Evolutionary conservation across 305 asterid genomes (phyloP).

Genomic region (Rubia occidens): DNA sequence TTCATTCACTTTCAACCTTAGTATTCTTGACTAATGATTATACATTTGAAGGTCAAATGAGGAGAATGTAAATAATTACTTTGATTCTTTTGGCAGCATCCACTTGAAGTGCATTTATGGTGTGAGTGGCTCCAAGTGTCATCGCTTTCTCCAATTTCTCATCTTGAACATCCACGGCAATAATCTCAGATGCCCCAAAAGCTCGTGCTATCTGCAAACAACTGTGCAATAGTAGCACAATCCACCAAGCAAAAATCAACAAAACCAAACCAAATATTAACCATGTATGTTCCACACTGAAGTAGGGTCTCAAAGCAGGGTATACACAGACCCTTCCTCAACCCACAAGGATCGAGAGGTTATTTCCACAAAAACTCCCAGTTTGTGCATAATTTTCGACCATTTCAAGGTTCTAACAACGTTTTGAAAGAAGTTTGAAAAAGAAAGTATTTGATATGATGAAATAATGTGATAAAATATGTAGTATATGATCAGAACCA

Average conservation of each 20-base stretch:
- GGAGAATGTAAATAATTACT: conserved; percentile 28
- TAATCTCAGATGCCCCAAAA: conserved; percentile 92
- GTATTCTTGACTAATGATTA: not conserved
- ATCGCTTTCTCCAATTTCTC: conserved; percentile 83
- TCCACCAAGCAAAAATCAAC: not conserved
- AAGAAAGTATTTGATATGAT: no score
- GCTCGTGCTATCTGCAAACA: conserved; percentile 97
- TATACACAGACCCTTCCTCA: not conserved
- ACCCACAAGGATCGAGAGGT: not conserved
- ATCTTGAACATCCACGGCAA: conserved; percentile 91
- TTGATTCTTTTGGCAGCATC: conserved; percentile 64
- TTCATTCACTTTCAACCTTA: not conserved
- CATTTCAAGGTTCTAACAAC: not conserved
- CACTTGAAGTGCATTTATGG: conserved; percentile 62
- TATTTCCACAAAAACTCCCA: not conserved
- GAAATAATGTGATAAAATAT: no score
- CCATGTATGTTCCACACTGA: no score
- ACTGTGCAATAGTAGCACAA: conserved; percentile 38
- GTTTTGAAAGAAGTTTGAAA: not conserved
- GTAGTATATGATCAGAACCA: not conserved
- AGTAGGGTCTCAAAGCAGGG: not conserved
- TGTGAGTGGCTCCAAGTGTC: conserved; percentile 76
- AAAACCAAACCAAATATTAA: not conserved
- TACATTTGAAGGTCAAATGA: conserved; percentile 9
- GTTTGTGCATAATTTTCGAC: not conserved